Conservation (phyloP, 2,329 filamentous ascomycete species). For the Karstenula rhodostoma region DNA sequence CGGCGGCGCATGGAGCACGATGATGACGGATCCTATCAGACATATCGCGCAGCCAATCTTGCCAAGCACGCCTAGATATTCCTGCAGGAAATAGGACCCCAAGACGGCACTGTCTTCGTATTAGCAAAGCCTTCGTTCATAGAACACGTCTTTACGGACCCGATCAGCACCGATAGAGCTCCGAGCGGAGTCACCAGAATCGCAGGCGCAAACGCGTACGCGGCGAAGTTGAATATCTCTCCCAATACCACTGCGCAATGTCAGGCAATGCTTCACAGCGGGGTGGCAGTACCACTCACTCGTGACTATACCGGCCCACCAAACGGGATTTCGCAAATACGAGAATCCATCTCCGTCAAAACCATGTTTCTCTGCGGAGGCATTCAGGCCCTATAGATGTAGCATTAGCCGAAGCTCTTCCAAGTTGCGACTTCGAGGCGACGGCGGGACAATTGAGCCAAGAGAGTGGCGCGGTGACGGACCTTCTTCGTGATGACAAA, state of each 20-base stretch:
- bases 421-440: constrained; percentile 7
- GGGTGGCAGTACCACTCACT: constrained; percentile 64
- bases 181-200: constrained; percentile 96
- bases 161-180: constrained; percentile 92
- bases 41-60: constrained; percentile 97
- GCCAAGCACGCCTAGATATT: constrained; percentile 87
- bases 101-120: constrained; percentile 73
- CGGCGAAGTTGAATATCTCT: constrained; percentile 96
- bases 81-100: constrained; percentile 91
- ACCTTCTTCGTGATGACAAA: constrained; percentile 99
- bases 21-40: constrained; percentile 94
- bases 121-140: constrained; percentile 21
- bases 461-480: constrained; percentile 31
- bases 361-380: constrained; percentile 88
- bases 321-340: constrained; percentile 92
- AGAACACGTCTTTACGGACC: constrained; percentile 52
- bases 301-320: constrained; percentile 95
- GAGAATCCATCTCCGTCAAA: constrained; percentile 97
- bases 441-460: constrained; percentile 3
- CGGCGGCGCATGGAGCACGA: constrained; percentile 94
- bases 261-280: constrained; percentile 22
- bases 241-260: constrained; percentile 77
- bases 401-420: constrained; percentile 22
- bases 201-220: constrained; percentile 98
- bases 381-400: constrained; percentile 76